Evolutionary conservation across 495 filamentous ascomycete genomes (phyloP), one percentile per base, ranked within the genome.

Genomic region (Halenospora varia): DNA sequence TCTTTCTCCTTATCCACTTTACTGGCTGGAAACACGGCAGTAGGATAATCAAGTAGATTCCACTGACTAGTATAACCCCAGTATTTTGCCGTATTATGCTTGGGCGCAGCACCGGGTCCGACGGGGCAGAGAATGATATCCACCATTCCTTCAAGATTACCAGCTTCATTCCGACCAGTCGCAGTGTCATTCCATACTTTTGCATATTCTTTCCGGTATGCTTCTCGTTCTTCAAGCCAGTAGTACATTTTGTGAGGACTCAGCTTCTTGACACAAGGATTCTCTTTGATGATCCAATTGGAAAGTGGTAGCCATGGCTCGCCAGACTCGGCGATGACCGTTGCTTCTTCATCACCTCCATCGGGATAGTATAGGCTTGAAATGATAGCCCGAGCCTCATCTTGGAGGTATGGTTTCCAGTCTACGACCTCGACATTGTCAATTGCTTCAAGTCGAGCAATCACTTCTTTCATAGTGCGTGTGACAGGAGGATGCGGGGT

Each of bases 51-150:
- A 1, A 87, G 67, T 39, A 87, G 57, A 60, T 88, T 88, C 82
- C 82, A 88, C 55, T 82, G 77, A 13, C 73, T 73, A 0, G 82
- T 86, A 55, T 87, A 89, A 25, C 77, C 78, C 83, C 80, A 83
- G 66, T 85, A 84, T 18, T 76, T 76, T 0, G 77, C 73, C 41
- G 76, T 76, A 59, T 78, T 74, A 53, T 82, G 75, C 40, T 69
- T 73, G 10, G 82, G 74, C 2, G 84, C 84, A 0, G 75, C 77
- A 8, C 77, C 77, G 0, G 78, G 74, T n/a, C 77, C 77, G 1
- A 74, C 75, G 3, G 86, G 83, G 47, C 78, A 80, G 1, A 90
- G 71, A 35, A 90, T 80, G 2, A 83, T 84, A 71, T 88, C 86
- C 0, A 62, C 56, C 39, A 53, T 51, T 11, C 62, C 62, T 9